Conservation (phyloP, 306 rosid genomes). For the Vigna unguiculata region DNA sequence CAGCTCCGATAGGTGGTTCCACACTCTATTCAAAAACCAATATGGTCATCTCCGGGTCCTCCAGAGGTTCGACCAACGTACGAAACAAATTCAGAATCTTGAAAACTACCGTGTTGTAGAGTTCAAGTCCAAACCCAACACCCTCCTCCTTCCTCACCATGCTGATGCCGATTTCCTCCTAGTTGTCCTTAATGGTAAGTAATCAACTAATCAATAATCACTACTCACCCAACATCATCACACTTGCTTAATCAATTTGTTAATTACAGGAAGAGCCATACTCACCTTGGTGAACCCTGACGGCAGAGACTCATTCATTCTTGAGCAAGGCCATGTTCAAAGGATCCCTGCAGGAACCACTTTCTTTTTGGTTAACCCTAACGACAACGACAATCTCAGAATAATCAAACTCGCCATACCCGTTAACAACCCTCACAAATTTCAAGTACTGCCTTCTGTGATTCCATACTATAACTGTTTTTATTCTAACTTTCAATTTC, state of each 20-base stretch:
- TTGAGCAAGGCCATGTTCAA: constrained; percentile 25
- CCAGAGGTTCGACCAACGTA: constrained; percentile 24
- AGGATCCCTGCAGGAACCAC: constrained; percentile 33
- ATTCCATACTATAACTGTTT: too few species aligned
- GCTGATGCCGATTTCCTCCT: too few species aligned
- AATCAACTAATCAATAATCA: too few species aligned
- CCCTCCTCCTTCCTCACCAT: constrained; percentile 42
- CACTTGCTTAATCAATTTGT: too few species aligned
- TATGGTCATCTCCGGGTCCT: constrained; percentile 41
- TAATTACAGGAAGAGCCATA: constrained; percentile 38
- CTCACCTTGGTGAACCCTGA: neutral
- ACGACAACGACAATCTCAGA: too few species aligned
- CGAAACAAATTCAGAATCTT: constrained; percentile 7
- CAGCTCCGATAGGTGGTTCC: neutral
- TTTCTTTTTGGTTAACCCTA: too few species aligned
- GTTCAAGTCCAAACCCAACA: constrained; percentile 22
- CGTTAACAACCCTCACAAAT: constrained; percentile 13
- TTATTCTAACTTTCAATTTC: neutral
- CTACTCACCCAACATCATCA: too few species aligned
- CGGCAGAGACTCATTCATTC: constrained; percentile 11
- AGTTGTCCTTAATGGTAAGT: constrained; percentile 11
- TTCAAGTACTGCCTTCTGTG: constrained; percentile 5
- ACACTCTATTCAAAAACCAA: neutral
- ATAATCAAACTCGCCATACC: too few species aligned
- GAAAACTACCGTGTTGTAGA: constrained; percentile 34